Conservation (phyloP, 805 yeast genomes). For the Metschnikowia noctiluminum region DNA sequence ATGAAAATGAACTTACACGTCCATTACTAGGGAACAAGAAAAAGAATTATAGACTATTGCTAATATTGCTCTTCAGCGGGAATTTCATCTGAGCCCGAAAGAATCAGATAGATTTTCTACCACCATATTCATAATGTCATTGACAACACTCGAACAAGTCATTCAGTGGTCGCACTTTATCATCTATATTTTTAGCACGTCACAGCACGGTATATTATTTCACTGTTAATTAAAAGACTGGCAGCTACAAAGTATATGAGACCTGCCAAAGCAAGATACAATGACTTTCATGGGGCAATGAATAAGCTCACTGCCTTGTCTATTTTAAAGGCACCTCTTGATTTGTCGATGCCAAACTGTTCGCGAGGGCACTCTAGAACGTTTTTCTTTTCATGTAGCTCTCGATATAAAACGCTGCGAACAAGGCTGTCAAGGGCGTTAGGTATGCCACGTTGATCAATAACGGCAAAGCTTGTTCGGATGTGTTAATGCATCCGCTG, state of each 20-base stretch:
- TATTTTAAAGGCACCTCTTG: background rate
- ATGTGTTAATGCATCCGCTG: conserved; percentile 48
- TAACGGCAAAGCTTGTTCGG: conserved; percentile 62
- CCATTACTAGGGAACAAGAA: no score
- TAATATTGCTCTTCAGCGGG: no score
- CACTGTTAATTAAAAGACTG: no score
- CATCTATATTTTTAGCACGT: background rate
- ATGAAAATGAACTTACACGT: no score
- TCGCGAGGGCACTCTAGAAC: conserved; percentile 1
- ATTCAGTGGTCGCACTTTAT: background rate
- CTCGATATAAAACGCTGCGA: conserved; percentile 63
- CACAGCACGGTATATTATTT: background rate
- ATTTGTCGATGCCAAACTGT: background rate
- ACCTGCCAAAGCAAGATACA: no score
- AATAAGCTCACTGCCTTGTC: background rate
- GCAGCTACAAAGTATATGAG: no score
- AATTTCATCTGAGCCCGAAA: no score
- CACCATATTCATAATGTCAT: no score
- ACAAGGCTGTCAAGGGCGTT: conserved; percentile 63
- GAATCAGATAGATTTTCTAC: no score
- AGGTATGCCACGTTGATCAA: conserved; percentile 61
- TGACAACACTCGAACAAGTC: no score
- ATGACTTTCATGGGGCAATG: no score
- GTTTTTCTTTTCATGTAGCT: conserved; percentile 42
- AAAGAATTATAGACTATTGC: no score